These are phyloP conservation scores for Puya raimondii DNA, from an alignment of 176 grass and related monocot species.

Conservation along the genomic window DNA sequence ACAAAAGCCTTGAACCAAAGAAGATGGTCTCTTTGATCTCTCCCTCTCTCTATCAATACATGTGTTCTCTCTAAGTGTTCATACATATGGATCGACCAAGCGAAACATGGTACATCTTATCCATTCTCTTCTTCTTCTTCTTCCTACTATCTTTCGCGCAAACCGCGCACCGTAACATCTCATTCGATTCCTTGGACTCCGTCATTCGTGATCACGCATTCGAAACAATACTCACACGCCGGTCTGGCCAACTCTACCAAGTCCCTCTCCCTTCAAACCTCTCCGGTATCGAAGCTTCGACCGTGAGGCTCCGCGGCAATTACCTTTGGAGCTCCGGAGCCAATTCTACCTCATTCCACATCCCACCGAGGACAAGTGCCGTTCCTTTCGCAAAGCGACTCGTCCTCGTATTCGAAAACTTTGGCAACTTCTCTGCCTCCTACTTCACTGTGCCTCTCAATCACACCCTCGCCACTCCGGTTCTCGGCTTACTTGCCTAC, in stretches of 20 bases:
- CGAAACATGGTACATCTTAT: background rate
- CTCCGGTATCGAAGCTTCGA: conserved; percentile 6
- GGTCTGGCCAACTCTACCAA: background rate
- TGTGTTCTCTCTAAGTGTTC: too few species aligned
- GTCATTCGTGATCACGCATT: conserved; percentile 12
- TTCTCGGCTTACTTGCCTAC: conserved; percentile 15
- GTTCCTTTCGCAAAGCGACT: conserved; percentile 13
- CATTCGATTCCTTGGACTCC: background rate
- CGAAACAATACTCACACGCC: background rate
- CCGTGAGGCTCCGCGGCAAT: background rate
- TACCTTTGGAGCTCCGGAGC: conserved; percentile 9
- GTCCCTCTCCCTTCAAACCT: conserved; percentile 9
- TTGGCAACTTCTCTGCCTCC: conserved; percentile 12
- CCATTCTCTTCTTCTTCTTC: background rate
- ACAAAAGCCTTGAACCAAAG: too few species aligned
- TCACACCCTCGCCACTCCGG: conserved; percentile 13
- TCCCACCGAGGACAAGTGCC: conserved; percentile 3
- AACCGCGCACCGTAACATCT: background rate
- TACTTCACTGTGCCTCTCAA: background rate
- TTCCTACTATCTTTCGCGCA: background rate
- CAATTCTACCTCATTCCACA: background rate
- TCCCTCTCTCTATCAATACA: too few species aligned
- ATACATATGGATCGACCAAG: background rate
- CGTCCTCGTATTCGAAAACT: conserved; percentile 13
- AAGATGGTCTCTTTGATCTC: too few species aligned